Evolutionary conservation across 148 eudicot species (phyloP), one percentile per base, ranked within the genome.

Genomic region (Dianthus caryophyllus): DNA sequence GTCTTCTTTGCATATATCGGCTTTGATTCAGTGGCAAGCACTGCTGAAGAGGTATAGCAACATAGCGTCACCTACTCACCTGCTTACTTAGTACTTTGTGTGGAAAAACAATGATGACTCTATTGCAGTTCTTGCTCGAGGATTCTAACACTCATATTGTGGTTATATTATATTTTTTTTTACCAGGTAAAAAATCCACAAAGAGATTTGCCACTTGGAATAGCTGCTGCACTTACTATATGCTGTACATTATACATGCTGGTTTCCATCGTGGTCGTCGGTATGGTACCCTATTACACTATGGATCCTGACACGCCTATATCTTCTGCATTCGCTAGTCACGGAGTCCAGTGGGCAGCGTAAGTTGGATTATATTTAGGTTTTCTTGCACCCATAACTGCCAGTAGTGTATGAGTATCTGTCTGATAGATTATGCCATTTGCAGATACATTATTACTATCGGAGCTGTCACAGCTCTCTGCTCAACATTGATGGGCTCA

Each of bases 291-390:
- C 33, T 87, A 83, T 72, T 79, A 66, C 71, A 75, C 70, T 25
- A 68, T 87, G 72, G 81, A 87, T 76, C 84, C 82, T 9, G 87
- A 87, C 73, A 87, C 92, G 10, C 92, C 92, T 33, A 87, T 87
- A 61, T 83, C 92, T 25, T 84, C 88, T 15, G 88, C 88, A 48
- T 87, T 87, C 70, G 77, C 92, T 67, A 77, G 79, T 78, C 71
- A 81, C 22, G 92, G 87, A 50, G 67, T 87, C 78, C 73, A 84
- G 18, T 87, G 92, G 92, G 87, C 92, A 54, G 81, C 73, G 92
- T 87, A 79, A 82, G 92, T 77, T 47, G 14, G 15, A 48, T 58
- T 63, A 17, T 26, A 67, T 25, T 27, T 57, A 10, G 17, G 5
- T 41, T 25, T 50, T 49, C 31, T 26, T 29, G 1, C 15, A 41